Base-by-base conservation (phyloP, 2,329 filamentous ascomycete species). In the Xylariaceae sp. region DNA sequence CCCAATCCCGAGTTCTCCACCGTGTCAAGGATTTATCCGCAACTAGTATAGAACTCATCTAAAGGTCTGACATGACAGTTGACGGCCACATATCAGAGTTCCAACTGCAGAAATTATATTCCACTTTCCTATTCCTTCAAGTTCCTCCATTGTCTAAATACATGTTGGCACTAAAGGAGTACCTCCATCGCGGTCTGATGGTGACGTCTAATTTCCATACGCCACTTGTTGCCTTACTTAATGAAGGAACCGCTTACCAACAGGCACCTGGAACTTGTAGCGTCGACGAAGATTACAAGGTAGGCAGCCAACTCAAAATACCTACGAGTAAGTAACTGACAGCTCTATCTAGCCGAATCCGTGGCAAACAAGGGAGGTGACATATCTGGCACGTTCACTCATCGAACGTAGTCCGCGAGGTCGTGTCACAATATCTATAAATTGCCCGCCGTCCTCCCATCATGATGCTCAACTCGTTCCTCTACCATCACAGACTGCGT, bases 381-480 rank as follows among this genome's bases (percentile, higher is more conserved):
- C 57, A 57, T 54, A 55, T 40, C 55, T 52, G 47, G 54, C 56
- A 50, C 48, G 26, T 20, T 59, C 44, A 52, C 51, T 47, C 56
- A 56, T 54, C 52, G 41, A 49, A 52, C 46, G 50, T 50, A 50
- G 26, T 52, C 42, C 59, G 23, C 40, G 40, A 56, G 26, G 49
- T 60, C 44, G 51, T 57, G 52, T 44, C 20, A 56, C 54, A 46
- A 42, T 49, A 23, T 59, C 45, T 68, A 68, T 67, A 69, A 69
- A 67, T 53, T n/a, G 53, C 54, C 42, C 44, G 50, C 45, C 55
- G 62, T 57, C 61, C 65, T 20, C 60, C 57, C 61, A 44, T 57
- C 46, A 55, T 57, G 29, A 52, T 53, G 58, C 42, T 49, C 54
- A 61, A 54, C n/a, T 59, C 48, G 41, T 54, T 52, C 45, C 44